Conservation (phyloP, 352 stramenopile genomes). For the Phytophthora constricta region DNA sequence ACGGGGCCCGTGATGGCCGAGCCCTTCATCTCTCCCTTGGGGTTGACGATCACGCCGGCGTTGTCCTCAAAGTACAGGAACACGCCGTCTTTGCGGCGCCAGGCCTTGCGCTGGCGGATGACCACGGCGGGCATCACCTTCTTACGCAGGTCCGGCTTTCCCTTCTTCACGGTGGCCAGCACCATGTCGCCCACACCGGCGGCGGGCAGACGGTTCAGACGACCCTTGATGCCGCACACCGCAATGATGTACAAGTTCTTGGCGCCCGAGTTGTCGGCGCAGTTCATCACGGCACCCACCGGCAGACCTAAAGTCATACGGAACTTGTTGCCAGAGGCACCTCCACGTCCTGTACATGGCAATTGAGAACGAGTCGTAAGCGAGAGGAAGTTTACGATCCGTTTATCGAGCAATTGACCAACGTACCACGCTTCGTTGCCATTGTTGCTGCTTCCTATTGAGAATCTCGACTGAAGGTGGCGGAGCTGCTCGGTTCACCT, state of each 20-base stretch:
- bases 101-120: slow-evolving; percentile 99
- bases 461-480: slow-evolving; percentile 80
- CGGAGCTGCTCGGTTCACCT: not conserved
- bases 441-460: slow-evolving; percentile 86
- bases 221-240: slow-evolving; percentile 99
- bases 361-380: too few species aligned
- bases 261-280: slow-evolving; percentile 99
- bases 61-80: slow-evolving; percentile 99
- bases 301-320: slow-evolving; percentile 99
- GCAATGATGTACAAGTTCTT: slow-evolving; percentile 99
- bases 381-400: too few species aligned
- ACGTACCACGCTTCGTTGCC: slow-evolving; percentile 80
- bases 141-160: slow-evolving; percentile 99
- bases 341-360: slow-evolving; percentile 90
- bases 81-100: slow-evolving; percentile 98
- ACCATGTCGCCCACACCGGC: slow-evolving; percentile 99
- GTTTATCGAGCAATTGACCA: too few species aligned
- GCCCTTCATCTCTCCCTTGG: slow-evolving; percentile 99
- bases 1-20: slow-evolving; percentile 99
- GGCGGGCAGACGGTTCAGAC: slow-evolving; percentile 99
- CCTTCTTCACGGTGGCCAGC: slow-evolving; percentile 99
- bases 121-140: slow-evolving; percentile 99
- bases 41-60: slow-evolving; percentile 99
- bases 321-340: slow-evolving; percentile 99
- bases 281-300: slow-evolving; percentile 99